Evolutionary conservation across 2,329 filamentous ascomycete species (phyloP), one percentile per base, ranked within the genome.

Genomic region (Alternaria postmessia): DNA sequence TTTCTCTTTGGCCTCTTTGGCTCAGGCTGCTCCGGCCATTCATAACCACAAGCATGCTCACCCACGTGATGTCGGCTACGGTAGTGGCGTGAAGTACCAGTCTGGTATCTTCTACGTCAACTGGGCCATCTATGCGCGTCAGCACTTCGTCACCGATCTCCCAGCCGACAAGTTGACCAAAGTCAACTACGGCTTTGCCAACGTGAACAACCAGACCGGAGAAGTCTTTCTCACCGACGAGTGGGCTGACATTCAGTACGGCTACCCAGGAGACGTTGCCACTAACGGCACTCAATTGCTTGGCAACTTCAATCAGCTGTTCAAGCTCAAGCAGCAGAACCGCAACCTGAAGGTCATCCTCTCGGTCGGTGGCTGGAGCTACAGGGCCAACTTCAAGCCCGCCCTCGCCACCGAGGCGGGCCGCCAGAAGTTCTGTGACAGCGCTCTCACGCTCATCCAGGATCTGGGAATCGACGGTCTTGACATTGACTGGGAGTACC

Each of bases 111-210:
- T 91, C 80, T 92, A 87, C 72, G 87, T 90, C 64, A 91, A 91
- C 79, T 91, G 89, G 86, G 77, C 91, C 63, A 94, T 96, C 69
- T 97, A 97, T 77, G 93, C 83, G 47, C 88, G 94, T 58, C 89
- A 94, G 69, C 90, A 94, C 75, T 86, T 89, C 20, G 92, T 94
- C 0, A 91, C 95, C 72, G 89, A 97, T 75, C 85, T 98, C 3
- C 91, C 91, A 0, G 87, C 85, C 5, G 87, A 94, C 57, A 90
- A 92, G 57, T 86, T 97, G 49, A 97, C 94, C 0, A 94, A 97
- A 74, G 80, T 97, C 12, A 87, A 97, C 22, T 97, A 97, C 70
- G 86, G 93, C 16, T 97, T 97, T 80, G 94, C 93, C 74, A 96
- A 97, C 75, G 86, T 97, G 52, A 86, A 88, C 5, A 91, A 94